These are phyloP conservation scores for Solanum phureja DNA, from an alignment of 257 asterid genomes.

Conservation along the genomic window DNA sequence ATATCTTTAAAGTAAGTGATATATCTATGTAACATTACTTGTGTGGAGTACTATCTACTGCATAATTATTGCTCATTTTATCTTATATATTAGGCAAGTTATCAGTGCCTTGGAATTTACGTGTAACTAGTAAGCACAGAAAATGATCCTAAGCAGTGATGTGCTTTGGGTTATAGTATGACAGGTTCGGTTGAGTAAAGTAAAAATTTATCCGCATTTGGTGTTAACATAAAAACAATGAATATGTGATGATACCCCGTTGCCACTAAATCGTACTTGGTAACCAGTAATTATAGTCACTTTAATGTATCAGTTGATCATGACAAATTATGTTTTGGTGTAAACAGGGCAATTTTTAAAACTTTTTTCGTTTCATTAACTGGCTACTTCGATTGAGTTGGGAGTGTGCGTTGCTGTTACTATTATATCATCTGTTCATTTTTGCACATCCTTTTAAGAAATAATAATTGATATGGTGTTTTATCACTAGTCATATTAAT, in stretches of 20 bases:
- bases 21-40: not conserved
- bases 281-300: not conserved
- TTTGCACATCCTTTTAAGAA: not conserved
- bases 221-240: not conserved
- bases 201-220: not conserved
- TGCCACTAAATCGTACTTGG: not conserved
- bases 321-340: not conserved
- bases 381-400: not conserved
- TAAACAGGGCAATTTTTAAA: too few relatives aligned
- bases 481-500: too few relatives aligned
- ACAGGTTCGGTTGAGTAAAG: not conserved
- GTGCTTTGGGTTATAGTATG: not conserved
- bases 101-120: not conserved
- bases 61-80: not conserved
- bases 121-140: not conserved
- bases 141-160: not conserved
- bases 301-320: not conserved
- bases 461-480: not conserved
- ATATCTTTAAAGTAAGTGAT: not conserved
- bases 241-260: not conserved
- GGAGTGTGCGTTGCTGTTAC: not conserved
- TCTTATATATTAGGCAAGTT: not conserved
- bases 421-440: not conserved
- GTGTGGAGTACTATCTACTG: not conserved
- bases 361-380: not conserved